Percentiles rank a stretch among this genome's conserved stretches.
These are phyloP conservation scores for Kwoniella shandongensis DNA, from an alignment of 768 basidiomycete genomes.

Conservation along the genomic window DNA sequence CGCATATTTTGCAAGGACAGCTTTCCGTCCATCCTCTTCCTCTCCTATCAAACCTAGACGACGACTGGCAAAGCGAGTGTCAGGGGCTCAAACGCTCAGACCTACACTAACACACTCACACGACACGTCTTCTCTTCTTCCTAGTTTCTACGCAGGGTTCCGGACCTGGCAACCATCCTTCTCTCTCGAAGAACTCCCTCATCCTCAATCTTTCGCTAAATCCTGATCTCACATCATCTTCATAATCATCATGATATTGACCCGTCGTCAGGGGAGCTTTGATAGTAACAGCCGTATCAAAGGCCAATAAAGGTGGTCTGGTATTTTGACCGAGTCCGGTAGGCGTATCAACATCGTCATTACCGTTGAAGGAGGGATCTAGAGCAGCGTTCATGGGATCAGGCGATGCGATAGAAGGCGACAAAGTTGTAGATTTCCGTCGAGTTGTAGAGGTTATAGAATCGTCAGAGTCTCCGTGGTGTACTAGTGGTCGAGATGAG, in stretches of 20 bases:
- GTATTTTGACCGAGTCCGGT: neutral
- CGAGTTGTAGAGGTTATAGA: constrained; percentile 5
- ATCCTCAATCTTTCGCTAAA: constrained; percentile 23
- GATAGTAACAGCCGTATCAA: constrained; percentile 7
- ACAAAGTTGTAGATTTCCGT: neutral
- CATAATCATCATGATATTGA: neutral
- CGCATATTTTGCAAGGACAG: constrained; percentile 40
- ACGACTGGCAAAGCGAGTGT: constrained; percentile 11
- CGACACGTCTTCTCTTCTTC: constrained; percentile 22
- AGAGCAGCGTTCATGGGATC: neutral
- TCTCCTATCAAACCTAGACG: constrained; percentile 27
- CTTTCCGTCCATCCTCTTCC: constrained; percentile 19
- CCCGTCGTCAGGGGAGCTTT: constrained; percentile 2
- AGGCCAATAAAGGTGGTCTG: constrained; percentile 2
- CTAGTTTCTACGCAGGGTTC: constrained; percentile 13
- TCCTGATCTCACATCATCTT: constrained; percentile 12
- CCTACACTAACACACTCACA: no score
- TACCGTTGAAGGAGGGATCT: neutral
- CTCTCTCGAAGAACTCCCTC: constrained; percentile 24
- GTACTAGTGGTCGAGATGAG: constrained; percentile 10
- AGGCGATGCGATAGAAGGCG: neutral
- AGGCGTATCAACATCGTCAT: neutral
- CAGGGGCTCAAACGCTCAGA: no score
- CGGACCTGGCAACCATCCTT: constrained; percentile 44
- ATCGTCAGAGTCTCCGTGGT: constrained; percentile 21